phyloP scores from a whole-genome alignment of 768 basidiomycete species.

The Cyathus striatus region DNA sequence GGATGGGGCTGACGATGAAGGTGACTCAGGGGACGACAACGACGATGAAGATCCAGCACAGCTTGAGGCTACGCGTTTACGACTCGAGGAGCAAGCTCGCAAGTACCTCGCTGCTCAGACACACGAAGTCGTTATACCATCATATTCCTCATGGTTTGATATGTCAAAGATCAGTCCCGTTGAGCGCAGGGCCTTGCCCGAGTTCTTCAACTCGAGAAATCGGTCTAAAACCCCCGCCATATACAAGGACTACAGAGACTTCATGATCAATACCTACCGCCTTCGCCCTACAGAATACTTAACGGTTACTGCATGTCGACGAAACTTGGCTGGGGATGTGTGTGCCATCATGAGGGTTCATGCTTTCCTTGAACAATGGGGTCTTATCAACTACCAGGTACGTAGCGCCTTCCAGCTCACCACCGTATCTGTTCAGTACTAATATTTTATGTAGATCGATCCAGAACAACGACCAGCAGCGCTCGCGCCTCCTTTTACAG shows the following conservation, averaged over 20 bases:
- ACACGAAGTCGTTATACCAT: slow-evolving; percentile 95
- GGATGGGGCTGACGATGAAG: slow-evolving; percentile 72
- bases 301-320: slow-evolving; percentile 93
- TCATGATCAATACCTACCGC: slow-evolving; percentile 98
- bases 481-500: slow-evolving; percentile 94
- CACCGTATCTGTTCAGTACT: slow-evolving; percentile 3
- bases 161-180: slow-evolving; percentile 91
- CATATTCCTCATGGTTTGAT: slow-evolving; percentile 97
- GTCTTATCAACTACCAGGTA: slow-evolving; percentile 97
- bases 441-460: slow-evolving; percentile 65
- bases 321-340: slow-evolving; percentile 96
- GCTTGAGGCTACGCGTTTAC: slow-evolving; percentile 72
- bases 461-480: slow-evolving; percentile 93
- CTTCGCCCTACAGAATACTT: slow-evolving; percentile 92
- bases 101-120: slow-evolving; percentile 97
- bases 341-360: slow-evolving; percentile 99
- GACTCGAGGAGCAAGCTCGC: slow-evolving; percentile 81
- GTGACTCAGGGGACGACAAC: slow-evolving; percentile 72
- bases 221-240: slow-evolving; percentile 93
- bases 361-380: slow-evolving; percentile 99
- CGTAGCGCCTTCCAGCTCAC: slow-evolving; percentile 13
- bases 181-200: slow-evolving; percentile 88
- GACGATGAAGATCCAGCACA: slow-evolving; percentile 86
- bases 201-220: slow-evolving; percentile 97
- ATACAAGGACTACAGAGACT: slow-evolving; percentile 99